phyloP scores from a whole-genome alignment of 73 alveolate genomes.

The Uronychia setigera region DNA sequence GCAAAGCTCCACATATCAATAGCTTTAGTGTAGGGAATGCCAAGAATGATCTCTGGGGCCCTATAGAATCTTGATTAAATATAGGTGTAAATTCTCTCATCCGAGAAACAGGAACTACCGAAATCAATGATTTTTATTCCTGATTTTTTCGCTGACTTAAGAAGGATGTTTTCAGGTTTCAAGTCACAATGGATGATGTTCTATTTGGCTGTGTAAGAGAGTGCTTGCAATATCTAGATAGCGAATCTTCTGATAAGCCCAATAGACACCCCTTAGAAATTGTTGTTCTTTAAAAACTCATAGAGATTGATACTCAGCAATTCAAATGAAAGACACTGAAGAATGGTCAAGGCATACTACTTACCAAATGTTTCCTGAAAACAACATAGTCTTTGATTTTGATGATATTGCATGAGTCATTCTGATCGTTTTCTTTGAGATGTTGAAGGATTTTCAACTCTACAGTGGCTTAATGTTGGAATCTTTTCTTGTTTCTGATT shows the following conservation, averaged over 20 bases:
- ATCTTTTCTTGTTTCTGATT: constrained; percentile 82
- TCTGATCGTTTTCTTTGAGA: constrained; percentile 72
- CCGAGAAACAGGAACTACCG: constrained; percentile 73
- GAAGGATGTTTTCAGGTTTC: constrained; percentile 66
- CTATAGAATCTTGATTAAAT: constrained; percentile 82
- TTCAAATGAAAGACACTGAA: constrained; percentile 77
- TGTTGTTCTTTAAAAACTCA: constrained; percentile 65
- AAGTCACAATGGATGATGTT: constrained; percentile 68
- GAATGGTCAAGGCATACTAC: background rate
- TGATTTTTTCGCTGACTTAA: constrained; percentile 56
- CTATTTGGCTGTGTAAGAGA: constrained; percentile 41
- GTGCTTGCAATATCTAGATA: constrained; percentile 59
- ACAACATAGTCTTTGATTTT: constrained; percentile 75
- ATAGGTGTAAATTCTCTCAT: constrained; percentile 82
- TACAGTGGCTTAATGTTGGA: constrained; percentile 84
- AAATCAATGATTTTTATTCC: constrained; percentile 81
- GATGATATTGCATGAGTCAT: constrained; percentile 82
- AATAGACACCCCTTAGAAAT: constrained; percentile 62
- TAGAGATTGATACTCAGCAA: constrained; percentile 78
- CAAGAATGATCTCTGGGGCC: constrained; percentile 76
- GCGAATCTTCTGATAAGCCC: constrained; percentile 66
- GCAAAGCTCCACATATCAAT: constrained; percentile 23
- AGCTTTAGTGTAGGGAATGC: constrained; percentile 21
- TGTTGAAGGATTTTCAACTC: constrained; percentile 83
- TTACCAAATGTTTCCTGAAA: constrained; percentile 75